Percentiles rank a stretch among this genome's conserved stretches.
Evolutionary conservation across 768 basidiomycete species (phyloP).

Genomic region (Collybiopsis luxurians): DNA sequence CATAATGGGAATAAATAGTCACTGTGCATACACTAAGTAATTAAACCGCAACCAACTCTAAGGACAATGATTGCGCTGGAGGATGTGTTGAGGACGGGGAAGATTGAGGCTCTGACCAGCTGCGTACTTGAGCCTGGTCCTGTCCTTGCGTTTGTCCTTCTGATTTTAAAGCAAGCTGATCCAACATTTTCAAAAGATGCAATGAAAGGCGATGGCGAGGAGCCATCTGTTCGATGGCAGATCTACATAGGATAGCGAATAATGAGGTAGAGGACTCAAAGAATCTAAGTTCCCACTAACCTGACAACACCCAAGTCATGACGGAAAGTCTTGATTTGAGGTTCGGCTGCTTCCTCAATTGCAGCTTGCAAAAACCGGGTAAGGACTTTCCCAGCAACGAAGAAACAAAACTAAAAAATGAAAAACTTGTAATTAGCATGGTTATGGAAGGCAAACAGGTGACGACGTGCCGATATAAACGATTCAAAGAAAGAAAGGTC

Average conservation of each 20-base stretch:
- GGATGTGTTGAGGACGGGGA: neutral
- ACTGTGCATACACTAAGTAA: neutral
- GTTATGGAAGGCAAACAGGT: neutral
- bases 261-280: too few species aligned
- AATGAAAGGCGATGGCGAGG: constrained; percentile 66
- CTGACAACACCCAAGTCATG: constrained; percentile 35
- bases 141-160: neutral
- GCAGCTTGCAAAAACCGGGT: constrained; percentile 66
- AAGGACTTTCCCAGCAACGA: constrained; percentile 62
- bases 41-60: neutral
- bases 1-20: constrained; percentile 1
- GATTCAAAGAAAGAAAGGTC: constrained; percentile 68
- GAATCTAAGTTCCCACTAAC: neutral
- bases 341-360: constrained; percentile 50
- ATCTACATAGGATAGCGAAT: constrained; percentile 29
- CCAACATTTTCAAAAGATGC: constrained; percentile 56
- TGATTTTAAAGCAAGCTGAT: constrained; percentile 30
- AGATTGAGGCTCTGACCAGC: neutral
- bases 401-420: constrained; percentile 59
- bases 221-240: constrained; percentile 59
- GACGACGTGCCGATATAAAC: constrained; percentile 58
- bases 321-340: constrained; percentile 57
- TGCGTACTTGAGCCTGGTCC: neutral
- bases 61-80: neutral
- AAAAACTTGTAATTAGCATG: neutral